A percentile compares a stretch with the other conserved stretches of the same genome.
Evolutionary conservation across 495 filamentous ascomycete genomes (phyloP).

Genomic region (Amniculicola lignicola): DNA sequence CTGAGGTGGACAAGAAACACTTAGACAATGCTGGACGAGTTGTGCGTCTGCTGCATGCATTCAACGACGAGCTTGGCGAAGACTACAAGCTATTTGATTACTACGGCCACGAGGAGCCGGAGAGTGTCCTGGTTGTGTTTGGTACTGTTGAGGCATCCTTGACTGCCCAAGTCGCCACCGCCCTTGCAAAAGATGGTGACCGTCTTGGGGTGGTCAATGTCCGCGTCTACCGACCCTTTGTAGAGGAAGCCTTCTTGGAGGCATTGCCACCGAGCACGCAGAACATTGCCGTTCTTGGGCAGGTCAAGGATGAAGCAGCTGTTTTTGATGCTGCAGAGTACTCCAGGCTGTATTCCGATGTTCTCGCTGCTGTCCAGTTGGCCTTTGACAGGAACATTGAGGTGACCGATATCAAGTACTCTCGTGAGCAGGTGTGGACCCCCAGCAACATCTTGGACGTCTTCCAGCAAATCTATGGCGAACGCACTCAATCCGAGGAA

Average conservation of each 20-base stretch:
- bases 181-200: constrained; percentile 64
- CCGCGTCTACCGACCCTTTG: constrained; percentile 88
- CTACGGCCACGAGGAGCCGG: constrained; percentile 73
- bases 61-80: constrained; percentile 92
- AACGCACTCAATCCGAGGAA: constrained; percentile 50
- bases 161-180: constrained; percentile 73
- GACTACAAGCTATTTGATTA: constrained; percentile 93
- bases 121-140: constrained; percentile 83
- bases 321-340: constrained; percentile 66
- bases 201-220: constrained; percentile 86
- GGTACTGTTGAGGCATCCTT: constrained; percentile 86
- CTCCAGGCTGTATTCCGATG: constrained; percentile 84
- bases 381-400: constrained; percentile 57
- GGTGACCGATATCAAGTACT: constrained; percentile 83
- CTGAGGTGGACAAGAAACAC: constrained; percentile 62
- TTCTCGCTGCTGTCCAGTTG: constrained; percentile 78
- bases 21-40: constrained; percentile 71
- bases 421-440: constrained; percentile 75
- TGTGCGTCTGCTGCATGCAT: constrained; percentile 66
- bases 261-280: constrained; percentile 70
- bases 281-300: constrained; percentile 66
- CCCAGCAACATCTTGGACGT: constrained; percentile 69
- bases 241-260: constrained; percentile 86
- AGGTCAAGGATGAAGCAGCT: constrained; percentile 55
- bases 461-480: constrained; percentile 57